Evolutionary conservation across 352 stramenopile species (phyloP).

Genomic region (Thraustotheca clavata): DNA sequence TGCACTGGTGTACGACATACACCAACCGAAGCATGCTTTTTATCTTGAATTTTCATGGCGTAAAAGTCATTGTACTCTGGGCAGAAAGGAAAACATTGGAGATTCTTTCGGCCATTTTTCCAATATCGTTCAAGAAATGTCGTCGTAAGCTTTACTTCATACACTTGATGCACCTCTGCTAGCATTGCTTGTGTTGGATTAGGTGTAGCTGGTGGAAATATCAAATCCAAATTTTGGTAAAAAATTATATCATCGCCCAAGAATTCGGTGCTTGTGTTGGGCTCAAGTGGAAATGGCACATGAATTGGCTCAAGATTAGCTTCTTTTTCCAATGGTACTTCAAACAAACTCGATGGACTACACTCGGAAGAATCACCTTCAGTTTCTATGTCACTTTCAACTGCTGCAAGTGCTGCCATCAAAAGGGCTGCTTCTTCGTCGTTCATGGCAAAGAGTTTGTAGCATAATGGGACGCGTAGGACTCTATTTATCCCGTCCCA

Average conservation of each 20-base stretch:
- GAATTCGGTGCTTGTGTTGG: background rate
- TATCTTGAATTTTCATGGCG: constrained; percentile 86
- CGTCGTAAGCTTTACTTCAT: constrained; percentile 20
- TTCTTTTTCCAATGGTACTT: background rate
- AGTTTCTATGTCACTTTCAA: background rate
- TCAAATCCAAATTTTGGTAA: constrained; percentile 13
- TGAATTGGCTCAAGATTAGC: background rate
- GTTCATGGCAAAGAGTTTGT: constrained; percentile 5
- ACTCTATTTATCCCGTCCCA: background rate
- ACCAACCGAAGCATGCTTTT: constrained; percentile 75
- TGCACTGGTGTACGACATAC: constrained; percentile 76
- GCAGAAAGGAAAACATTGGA: constrained; percentile 83
- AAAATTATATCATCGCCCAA: constrained; percentile 2
- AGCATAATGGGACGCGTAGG: background rate
- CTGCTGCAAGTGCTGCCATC: constrained; percentile 4
- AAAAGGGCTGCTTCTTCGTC: constrained; percentile 18
- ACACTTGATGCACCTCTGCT: background rate
- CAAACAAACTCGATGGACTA: background rate
- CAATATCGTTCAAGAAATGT: constrained; percentile 41
- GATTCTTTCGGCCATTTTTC: constrained; percentile 86
- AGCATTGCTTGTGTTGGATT: background rate
- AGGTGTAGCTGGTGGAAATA: constrained; percentile 1
- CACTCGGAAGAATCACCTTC: no score
- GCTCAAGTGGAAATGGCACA: background rate
- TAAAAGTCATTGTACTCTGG: constrained; percentile 85